phyloP scores from a whole-genome alignment of 768 basidiomycete species.

The Boletus coccyginus region DNA sequence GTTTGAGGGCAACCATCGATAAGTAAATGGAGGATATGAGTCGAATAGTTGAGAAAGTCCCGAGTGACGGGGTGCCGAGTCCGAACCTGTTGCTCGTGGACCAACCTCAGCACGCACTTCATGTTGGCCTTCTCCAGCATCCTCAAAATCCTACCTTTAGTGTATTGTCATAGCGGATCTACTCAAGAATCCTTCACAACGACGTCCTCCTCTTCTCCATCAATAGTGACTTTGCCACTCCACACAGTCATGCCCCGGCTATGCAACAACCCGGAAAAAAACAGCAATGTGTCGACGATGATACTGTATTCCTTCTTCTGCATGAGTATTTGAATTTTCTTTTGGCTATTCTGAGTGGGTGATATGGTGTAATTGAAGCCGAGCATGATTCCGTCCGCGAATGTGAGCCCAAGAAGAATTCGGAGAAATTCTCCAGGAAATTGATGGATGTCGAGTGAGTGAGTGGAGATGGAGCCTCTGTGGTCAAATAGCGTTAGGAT shows the following conservation, averaged over 20 bases:
- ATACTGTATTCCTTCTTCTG: not conserved
- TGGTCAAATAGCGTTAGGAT: constrained; percentile 1
- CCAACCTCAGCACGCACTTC: not conserved
- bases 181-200: constrained; percentile 6
- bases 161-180: not conserved
- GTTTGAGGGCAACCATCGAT: no score
- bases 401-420: not conserved
- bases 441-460: not conserved
- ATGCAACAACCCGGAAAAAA: not conserved
- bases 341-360: not conserved
- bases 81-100: constrained; percentile 3
- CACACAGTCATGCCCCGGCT: constrained; percentile 2
- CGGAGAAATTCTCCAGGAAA: not conserved
- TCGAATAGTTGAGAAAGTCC: not conserved
- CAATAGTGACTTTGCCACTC: not conserved
- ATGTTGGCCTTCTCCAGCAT: not conserved
- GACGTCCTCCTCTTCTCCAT: not conserved
- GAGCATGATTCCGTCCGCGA: not conserved
- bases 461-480: constrained; percentile 1
- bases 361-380: not conserved
- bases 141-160: not conserved
- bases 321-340: not conserved
- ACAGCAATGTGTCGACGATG: not conserved
- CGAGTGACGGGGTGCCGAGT: not conserved
- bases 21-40: not conserved